Evolutionary conservation across 129 eudicot species (phyloP), one percentile per base, ranked within the genome.

Genomic region (Dittrichia graveolens): DNA sequence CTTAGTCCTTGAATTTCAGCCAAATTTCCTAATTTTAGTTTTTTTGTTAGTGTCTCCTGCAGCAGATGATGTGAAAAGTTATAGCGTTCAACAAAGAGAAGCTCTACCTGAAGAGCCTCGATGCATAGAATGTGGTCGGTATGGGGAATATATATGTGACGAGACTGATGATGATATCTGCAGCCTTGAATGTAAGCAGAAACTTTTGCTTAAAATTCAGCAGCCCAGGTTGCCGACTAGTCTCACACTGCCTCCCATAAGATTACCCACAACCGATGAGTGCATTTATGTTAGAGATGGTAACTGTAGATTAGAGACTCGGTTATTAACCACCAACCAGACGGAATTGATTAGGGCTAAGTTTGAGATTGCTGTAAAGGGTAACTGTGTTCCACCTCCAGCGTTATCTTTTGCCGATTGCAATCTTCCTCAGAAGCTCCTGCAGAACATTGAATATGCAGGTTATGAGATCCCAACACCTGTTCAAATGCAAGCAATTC

Each of bases 161-260:
- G 96, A 88, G 63, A 95, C 99, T 8, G 99, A 95, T 83, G 97
- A 95, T 80, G 99, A 95, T 82, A 48, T 91, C 45, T 95, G 99
- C 85, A 90, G 99, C 71, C 82, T 95, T 57, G 97, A 88, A 85
- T 95, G 99, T 69, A 95, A 95, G 62, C 74, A 65, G 19, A 85
- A 80, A 24, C 74, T 88, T 34, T 81, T 95, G 16, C 69, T 61
- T 7, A 83, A 80, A 73, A 9, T 86, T 45, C 75, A 82, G 52
- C 85, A 83, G 62, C 85, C 84, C 12, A 74, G 65, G 60, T 19
- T 75, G 44, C 81, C 85, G 19, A 74, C 66, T 55, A 55, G 50
- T 61, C 81, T 82, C 13, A 78, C 78, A 10, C 55, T 14, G 40
- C 82, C 83, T 49, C 54, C 73, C 2, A 72, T 70, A 58, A 87